Percentiles rank a stretch among this genome's conserved stretches.
Evolutionary conservation across 2,329 filamentous ascomycete genomes (phyloP).

Genomic region (Camillea tinctor): DNA sequence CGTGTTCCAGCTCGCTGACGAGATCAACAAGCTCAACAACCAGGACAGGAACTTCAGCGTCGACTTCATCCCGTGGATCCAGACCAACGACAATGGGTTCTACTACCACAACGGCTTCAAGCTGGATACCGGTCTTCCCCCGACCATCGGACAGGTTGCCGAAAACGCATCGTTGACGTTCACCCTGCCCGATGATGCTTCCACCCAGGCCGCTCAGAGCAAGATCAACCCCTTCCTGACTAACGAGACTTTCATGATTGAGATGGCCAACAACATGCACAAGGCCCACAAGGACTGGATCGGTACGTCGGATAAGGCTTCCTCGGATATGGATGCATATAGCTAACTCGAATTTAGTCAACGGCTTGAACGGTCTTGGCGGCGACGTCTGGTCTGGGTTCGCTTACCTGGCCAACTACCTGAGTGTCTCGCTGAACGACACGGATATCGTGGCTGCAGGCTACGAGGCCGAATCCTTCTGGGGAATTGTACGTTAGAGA

Average conservation of each 20-base stretch:
- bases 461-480: conserved; percentile 42
- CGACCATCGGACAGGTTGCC: conserved; percentile 47
- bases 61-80: conserved; percentile 63
- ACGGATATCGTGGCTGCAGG: conserved; percentile 49
- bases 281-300: conserved; percentile 43
- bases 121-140: conserved; percentile 51
- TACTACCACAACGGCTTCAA: conserved; percentile 47
- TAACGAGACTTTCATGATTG: conserved; percentile 35
- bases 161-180: conserved; percentile 42
- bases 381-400: conserved; percentile 66
- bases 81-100: conserved; percentile 54
- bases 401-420: conserved; percentile 58
- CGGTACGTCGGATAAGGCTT: conserved; percentile 12
- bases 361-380: conserved; percentile 41
- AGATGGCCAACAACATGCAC: conserved; percentile 43
- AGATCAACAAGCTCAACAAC: conserved; percentile 60
- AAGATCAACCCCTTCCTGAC: conserved; percentile 38
- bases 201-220: conserved; percentile 35
- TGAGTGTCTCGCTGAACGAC: conserved; percentile 52
- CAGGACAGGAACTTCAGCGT: conserved; percentile 47
- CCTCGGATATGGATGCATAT: background rate
- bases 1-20: conserved; percentile 61
- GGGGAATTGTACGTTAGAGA: conserved; percentile 38
- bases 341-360: conserved; percentile 15
- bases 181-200: conserved; percentile 33